Base-by-base conservation (phyloP, 306 rosid species). In the Cucumis cinereus region DNA sequence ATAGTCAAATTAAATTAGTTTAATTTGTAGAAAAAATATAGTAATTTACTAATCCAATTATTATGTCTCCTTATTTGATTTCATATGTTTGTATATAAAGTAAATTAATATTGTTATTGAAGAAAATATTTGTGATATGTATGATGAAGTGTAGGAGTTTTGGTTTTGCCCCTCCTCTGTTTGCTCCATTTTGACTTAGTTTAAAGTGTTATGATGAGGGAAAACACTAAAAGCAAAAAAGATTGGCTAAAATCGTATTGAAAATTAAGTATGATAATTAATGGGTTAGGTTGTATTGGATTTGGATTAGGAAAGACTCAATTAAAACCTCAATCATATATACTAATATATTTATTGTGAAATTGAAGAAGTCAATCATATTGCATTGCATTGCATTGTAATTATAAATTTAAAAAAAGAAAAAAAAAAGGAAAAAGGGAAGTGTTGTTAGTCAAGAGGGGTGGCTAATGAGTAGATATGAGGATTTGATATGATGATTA, bases 1-100 rank as follows among this genome's bases (percentile, higher is more conserved):
- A 2, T n/a, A 67, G 73, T 40, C 30, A 8, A 22, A 67, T 67
- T 67, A 63, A 67, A 40, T 66, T 66, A 66, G 73, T 66, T 66
- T 36, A 66, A 66, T 67, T 67, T 67, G 73, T 67, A 67, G 73
- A 63, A 69, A 69, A 69, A 61, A 22, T 23, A 69, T 23, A 69
- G 74, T 69, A 41, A 41, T 24, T 50, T 69, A 23, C 74, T 43
- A 45, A 69, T 69, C 74, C 74, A 23, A 69, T 69, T 41, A 69
- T 43, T 69, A 69, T 69, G 74, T 69, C 36, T 69, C 55, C 56
- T 69, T 69, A 69, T 69, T 69, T 41, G 74, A 69, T 69, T 41
- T 45, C 56, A 69, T 69, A 69, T 69, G 74, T 69, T 43, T 69
- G 74, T 69, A 69, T 8, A 69, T 69, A 69, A 69, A 43, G 36